A percentile compares a stretch with the other conserved stretches of the same genome.
phyloP scores from a whole-genome alignment of 1,139 yeast genomes.

The Yamadazyma membranifaciens region DNA sequence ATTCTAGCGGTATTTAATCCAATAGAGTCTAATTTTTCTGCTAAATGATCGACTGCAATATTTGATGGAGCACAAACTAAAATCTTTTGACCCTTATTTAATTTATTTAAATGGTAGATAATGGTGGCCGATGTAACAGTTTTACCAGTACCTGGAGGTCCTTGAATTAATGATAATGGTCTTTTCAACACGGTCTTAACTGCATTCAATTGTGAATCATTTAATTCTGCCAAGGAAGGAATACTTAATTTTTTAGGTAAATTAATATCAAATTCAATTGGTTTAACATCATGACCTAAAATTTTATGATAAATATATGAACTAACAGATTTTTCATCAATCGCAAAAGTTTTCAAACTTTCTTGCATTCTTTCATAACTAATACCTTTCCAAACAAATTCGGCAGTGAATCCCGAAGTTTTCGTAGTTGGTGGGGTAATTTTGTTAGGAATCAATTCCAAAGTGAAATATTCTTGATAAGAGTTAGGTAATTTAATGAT shows the following conservation, averaged over 20 bases:
- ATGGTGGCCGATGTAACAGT: slow-evolving; percentile 93
- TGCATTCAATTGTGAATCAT: slow-evolving; percentile 77
- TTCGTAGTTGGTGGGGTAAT: slow-evolving; percentile 65
- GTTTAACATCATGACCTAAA: slow-evolving; percentile 76
- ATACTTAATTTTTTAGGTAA: slow-evolving; percentile 64
- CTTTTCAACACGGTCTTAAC: slow-evolving; percentile 67
- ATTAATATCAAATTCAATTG: slow-evolving; percentile 57
- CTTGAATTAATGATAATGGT: slow-evolving; percentile 87
- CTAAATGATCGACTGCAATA: slow-evolving; percentile 91
- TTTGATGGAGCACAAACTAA: slow-evolving; percentile 95
- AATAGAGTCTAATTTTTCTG: slow-evolving; percentile 61
- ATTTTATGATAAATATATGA: slow-evolving; percentile 77
- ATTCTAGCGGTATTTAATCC: slow-evolving; percentile 78
- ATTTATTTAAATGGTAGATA: slow-evolving; percentile 67
- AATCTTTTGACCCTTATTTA: slow-evolving; percentile 52
- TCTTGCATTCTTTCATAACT: slow-evolving; percentile 82
- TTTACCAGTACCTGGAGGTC: slow-evolving; percentile 99
- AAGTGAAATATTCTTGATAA: slow-evolving; percentile 65
- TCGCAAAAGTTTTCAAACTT: slow-evolving; percentile 73
- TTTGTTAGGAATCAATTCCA: slow-evolving; percentile 55
- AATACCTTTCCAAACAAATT: slow-evolving; percentile 87
- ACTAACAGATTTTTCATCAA: slow-evolving; percentile 67
- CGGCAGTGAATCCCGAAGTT: slow-evolving; percentile 74
- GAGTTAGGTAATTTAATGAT: slow-evolving; percentile 73
- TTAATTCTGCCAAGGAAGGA: slow-evolving; percentile 67